Evolutionary conservation across 345 rosid genomes (phyloP).

Genomic region (Syzygium grande): DNA sequence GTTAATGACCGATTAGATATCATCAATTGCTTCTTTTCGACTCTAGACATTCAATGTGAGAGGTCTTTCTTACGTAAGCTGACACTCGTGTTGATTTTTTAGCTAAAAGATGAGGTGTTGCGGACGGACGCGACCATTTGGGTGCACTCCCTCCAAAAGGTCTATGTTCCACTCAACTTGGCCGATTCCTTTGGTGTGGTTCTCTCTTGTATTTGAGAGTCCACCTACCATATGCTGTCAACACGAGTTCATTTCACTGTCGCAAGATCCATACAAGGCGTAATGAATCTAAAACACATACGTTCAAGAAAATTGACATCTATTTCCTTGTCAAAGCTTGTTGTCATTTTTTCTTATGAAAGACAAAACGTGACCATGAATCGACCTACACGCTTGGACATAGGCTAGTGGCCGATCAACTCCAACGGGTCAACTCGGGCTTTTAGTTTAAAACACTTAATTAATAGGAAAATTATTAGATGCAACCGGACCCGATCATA

Average conservation of each 20-base stretch:
- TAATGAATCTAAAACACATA: not conserved
- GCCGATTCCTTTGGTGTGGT: not conserved
- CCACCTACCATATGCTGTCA: not conserved
- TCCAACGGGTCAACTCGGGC: not conserved
- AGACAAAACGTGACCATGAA: too few species aligned
- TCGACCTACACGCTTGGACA: too few species aligned
- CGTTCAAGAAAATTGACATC: not conserved
- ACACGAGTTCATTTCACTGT: not conserved
- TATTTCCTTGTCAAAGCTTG: not conserved
- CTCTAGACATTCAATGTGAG: not conserved
- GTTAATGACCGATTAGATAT: not conserved
- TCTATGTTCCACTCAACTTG: not conserved
- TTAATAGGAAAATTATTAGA: too few species aligned
- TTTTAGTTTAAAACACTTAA: not conserved
- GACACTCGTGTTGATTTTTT: not conserved
- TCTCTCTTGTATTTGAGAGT: not conserved
- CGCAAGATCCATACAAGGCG: not conserved
- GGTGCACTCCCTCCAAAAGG: not conserved
- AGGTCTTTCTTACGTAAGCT: not conserved
- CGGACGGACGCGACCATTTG: not conserved
- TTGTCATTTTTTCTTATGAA: too few species aligned
- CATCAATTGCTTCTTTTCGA: not conserved
- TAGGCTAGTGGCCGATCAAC: too few species aligned
- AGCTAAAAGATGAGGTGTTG: not conserved
- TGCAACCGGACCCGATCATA: not conserved